Percentiles rank a stretch among this genome's conserved stretches.
Evolutionary conservation across 2,329 filamentous ascomycete genomes (phyloP).

Genomic region (Paraphoma sp.): DNA sequence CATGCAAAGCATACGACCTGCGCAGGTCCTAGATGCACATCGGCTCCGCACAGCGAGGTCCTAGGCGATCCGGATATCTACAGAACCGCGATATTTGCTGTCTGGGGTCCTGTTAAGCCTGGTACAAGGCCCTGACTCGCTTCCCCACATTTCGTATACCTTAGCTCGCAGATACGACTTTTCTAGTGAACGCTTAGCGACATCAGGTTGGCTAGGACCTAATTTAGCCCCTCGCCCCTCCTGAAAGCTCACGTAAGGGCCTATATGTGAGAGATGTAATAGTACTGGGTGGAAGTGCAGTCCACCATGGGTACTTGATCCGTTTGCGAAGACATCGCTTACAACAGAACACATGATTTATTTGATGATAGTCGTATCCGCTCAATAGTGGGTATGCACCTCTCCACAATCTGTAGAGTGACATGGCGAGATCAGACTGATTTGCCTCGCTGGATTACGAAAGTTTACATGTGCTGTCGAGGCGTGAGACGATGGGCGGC

Average conservation of each 20-base stretch:
- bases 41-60: slow-evolving; percentile 19
- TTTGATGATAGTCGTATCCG: not conserved
- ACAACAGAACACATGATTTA: not conserved
- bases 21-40: slow-evolving; percentile 16
- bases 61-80: slow-evolving; percentile 19
- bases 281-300: slow-evolving; percentile 21
- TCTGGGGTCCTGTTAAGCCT: slow-evolving; percentile 19
- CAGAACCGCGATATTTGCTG: slow-evolving; percentile 14
- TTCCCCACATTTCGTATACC: slow-evolving; percentile 26
- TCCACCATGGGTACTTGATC: slow-evolving; percentile 14
- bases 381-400: too few relatives aligned
- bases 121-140: slow-evolving; percentile 19
- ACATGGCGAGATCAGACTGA: too few relatives aligned
- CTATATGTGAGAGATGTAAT: slow-evolving; percentile 32
- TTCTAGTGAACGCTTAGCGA: not conserved
- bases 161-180: slow-evolving; percentile 14
- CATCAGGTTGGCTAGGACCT: too few relatives aligned
- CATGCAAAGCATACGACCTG: slow-evolving; percentile 36
- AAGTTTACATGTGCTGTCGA: too few relatives aligned
- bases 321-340: not conserved
- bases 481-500: too few relatives aligned
- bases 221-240: not conserved
- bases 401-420: too few relatives aligned
- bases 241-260: slow-evolving; percentile 16
- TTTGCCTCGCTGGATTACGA: too few relatives aligned